These are phyloP conservation scores for Hygrocybe coccinea DNA, from an alignment of 768 basidiomycete species.

Conservation along the genomic window DNA sequence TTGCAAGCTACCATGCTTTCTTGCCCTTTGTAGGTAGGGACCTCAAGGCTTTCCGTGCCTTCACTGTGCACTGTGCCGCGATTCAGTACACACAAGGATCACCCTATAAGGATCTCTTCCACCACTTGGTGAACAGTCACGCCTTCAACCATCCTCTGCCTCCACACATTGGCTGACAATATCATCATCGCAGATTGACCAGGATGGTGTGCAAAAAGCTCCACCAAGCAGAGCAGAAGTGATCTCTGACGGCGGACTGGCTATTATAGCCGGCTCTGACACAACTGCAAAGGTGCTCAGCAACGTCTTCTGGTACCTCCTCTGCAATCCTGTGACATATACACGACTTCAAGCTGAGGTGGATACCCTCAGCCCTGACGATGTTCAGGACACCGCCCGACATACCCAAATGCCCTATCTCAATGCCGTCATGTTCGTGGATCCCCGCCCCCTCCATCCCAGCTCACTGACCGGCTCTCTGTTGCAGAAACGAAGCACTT, in stretches of 20 bases:
- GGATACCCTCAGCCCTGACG: slow-evolving; percentile 30
- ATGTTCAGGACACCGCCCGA: slow-evolving; percentile 18
- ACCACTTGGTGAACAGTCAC: slow-evolving; percentile 36
- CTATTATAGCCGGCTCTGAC: slow-evolving; percentile 43
- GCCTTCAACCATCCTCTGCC: background rate
- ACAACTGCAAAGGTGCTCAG: slow-evolving; percentile 40
- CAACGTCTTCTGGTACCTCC: slow-evolving; percentile 37
- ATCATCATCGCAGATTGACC: slow-evolving; percentile 16
- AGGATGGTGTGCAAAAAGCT: slow-evolving; percentile 22
- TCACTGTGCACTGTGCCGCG: slow-evolving; percentile 16
- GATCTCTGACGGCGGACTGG: slow-evolving; percentile 33
- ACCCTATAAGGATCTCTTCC: slow-evolving; percentile 32
- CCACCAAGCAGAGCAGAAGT: slow-evolving; percentile 16
- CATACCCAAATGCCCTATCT: slow-evolving; percentile 26
- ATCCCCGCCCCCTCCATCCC: background rate
- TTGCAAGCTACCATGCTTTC: slow-evolving; percentile 15
- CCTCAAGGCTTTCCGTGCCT: slow-evolving; percentile 22
- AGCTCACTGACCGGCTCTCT: background rate
- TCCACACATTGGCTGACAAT: background rate
- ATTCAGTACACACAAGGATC: slow-evolving; percentile 20
- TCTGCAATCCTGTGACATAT: slow-evolving; percentile 35
- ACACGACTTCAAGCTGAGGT: slow-evolving; percentile 39
- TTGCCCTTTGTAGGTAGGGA: slow-evolving; percentile 29
- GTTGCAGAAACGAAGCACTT: slow-evolving; percentile 41
- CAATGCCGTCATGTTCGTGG: slow-evolving; percentile 29